These are phyloP conservation scores for Macrophomina tecta DNA, from an alignment of 2,329 filamentous ascomycete species.

Conservation along the genomic window DNA sequence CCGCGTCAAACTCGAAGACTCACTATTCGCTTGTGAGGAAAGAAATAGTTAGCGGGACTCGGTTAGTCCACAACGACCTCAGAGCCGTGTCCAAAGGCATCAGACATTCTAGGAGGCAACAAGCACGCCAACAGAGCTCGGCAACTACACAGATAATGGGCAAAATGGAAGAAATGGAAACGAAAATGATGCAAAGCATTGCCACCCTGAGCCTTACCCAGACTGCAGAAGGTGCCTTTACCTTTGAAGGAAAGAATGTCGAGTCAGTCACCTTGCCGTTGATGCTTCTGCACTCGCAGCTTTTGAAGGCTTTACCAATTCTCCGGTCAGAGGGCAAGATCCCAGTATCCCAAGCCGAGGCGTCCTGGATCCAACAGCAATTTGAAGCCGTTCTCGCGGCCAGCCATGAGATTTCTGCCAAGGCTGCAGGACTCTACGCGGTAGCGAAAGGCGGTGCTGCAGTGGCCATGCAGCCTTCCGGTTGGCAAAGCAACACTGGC, in stretches of 20 bases:
- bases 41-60: too few species aligned
- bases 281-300: not conserved
- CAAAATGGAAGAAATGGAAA: not conserved
- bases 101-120: not conserved
- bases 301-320: not conserved
- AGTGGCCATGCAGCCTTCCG: too few species aligned
- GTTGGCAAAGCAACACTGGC: too few species aligned
- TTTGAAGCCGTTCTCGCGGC: not conserved
- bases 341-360: not conserved
- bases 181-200: not conserved
- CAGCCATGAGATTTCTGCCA: slow-evolving; percentile 2
- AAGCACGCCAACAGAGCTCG: not conserved
- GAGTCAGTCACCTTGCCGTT: slow-evolving; percentile 4
- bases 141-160: not conserved
- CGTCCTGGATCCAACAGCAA: slow-evolving; percentile 2
- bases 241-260: not conserved
- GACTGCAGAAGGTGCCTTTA: not conserved
- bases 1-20: too few species aligned
- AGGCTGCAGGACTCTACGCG: not conserved
- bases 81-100: not conserved
- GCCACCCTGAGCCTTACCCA: not conserved
- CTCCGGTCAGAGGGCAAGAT: not conserved
- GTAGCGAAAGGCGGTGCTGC: too few species aligned
- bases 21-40: too few species aligned
- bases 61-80: too few species aligned